phyloP scores from a whole-genome alignment of 805 yeast genomes.

The Komagataella populi region DNA sequence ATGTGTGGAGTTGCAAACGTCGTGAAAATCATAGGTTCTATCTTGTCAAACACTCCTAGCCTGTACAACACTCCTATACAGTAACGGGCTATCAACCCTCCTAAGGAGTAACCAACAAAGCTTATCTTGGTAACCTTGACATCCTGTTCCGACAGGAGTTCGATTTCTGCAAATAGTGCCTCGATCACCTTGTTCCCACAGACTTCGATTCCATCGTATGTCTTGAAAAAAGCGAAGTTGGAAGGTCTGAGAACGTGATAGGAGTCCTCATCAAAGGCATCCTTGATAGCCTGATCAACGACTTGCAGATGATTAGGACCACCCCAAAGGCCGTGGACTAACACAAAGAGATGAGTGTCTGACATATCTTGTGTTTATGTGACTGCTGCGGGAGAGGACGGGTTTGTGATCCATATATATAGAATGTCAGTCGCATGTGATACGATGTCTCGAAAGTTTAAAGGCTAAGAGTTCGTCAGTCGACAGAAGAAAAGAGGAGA shows the following conservation, averaged over 20 bases:
- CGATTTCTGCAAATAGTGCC: constrained; percentile 41
- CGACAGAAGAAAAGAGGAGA: neutral
- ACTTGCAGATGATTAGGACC: constrained; percentile 42
- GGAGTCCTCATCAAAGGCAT: constrained; percentile 18
- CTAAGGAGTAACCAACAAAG: constrained; percentile 78
- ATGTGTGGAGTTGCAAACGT: constrained; percentile 77
- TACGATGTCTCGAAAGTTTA: neutral
- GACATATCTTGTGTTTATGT: neutral
- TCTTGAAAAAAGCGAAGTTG: constrained; percentile 55
- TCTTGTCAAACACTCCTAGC: constrained; percentile 34
- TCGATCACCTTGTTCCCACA: constrained; percentile 57
- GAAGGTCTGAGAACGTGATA: constrained; percentile 39
- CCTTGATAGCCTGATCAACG: constrained; percentile 27
- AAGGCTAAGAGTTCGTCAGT: neutral
- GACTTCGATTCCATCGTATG: constrained; percentile 75
- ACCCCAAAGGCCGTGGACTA: constrained; percentile 77
- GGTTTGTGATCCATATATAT: neutral
- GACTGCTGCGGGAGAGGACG: neutral
- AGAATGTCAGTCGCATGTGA: neutral
- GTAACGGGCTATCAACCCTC: constrained; percentile 76
- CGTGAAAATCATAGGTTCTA: constrained; percentile 49
- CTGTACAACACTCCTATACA: constrained; percentile 42
- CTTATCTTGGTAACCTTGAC: constrained; percentile 40
- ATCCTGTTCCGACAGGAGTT: constrained; percentile 18
- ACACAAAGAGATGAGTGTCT: constrained; percentile 45